Conservation (phyloP, 2,329 filamentous ascomycete species). For the Colletotrichum coccodes region DNA sequence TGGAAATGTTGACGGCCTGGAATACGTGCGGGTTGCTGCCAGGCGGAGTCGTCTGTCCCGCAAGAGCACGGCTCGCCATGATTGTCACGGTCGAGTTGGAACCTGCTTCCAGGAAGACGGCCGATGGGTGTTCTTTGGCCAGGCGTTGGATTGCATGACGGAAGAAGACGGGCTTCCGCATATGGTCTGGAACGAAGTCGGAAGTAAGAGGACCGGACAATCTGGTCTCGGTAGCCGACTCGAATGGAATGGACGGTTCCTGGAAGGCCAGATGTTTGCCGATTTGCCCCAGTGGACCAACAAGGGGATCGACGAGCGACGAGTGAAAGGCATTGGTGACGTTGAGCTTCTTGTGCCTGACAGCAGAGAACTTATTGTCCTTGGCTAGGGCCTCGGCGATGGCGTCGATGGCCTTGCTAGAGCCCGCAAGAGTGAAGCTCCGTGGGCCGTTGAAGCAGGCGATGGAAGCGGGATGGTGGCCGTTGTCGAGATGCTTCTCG, state of each 20-base stretch:
- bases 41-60: neutral
- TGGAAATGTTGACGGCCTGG: neutral
- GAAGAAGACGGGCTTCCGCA: slow-evolving; percentile 56
- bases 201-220: too few relatives aligned
- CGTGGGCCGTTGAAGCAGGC: slow-evolving; percentile 59
- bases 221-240: too few relatives aligned
- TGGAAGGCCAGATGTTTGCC: slow-evolving; percentile 30
- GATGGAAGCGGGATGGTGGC: slow-evolving; percentile 46
- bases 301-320: slow-evolving; percentile 47
- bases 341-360: slow-evolving; percentile 49
- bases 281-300: slow-evolving; percentile 38
- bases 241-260: neutral
- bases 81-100: slow-evolving; percentile 46
- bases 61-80: slow-evolving; percentile 44
- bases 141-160: slow-evolving; percentile 53
- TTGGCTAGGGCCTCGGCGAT: slow-evolving; percentile 21
- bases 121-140: slow-evolving; percentile 36
- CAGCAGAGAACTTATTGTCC: neutral
- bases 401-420: slow-evolving; percentile 42
- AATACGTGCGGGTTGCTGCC: too few relatives aligned
- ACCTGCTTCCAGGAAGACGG: slow-evolving; percentile 54
- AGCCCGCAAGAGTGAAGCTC: slow-evolving; percentile 54
- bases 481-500: neutral
- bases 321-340: slow-evolving; percentile 61
- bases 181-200: slow-evolving; percentile 48